Base-by-base conservation (phyloP, 768 basidiomycete species). In the Leccinum pellstonianum region DNA sequence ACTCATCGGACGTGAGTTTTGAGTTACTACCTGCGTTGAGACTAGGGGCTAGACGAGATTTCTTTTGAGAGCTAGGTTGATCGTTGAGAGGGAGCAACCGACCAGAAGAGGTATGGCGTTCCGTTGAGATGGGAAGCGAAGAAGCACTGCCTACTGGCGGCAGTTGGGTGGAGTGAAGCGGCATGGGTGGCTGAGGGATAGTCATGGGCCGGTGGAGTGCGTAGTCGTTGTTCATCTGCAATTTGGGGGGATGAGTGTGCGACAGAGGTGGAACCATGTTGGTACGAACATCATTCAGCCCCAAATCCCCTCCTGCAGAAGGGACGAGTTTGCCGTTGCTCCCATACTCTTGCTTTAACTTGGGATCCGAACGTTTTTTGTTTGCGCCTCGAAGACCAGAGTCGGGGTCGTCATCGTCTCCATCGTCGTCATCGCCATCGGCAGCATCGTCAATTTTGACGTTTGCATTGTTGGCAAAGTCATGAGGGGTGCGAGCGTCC, bases 401-500 rank as follows among this genome's bases (percentile, higher is more conserved):
- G 23, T 72, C 71, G n/a, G 66, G 71, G 47, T 71, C 75, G 15
- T 74, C 72, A 31, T 73, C 70, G 10, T 71, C 75, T 2, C 14
- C 65, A 41, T 75, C 70, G 12, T 75, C 79, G 11, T 75, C 76
- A 47, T 76, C 80, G 7, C 75, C 80, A 43, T 74, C 77, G n/a
- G 62, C 80, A 27, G 64, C 68, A 7, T 76, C 76, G 33, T 76
- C 77, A 6, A 65, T 75, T 56, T 73, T 72, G 23, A 66, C 67
- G 46, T 68, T 67, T 1, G 66, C 55, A n/a, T 74, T 77, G 65
- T 74, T 77, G 3, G 67, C 72, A 62, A 83, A 83, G 68, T 83
- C 82, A n/a, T 73, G 68, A 0, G 82, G 82, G 1, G 78, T 76
- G 58, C 78, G 78, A 0, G 76, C 72, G 62, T 84, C 83, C 59